Conservation (phyloP, 345 rosid genomes). For the Erysimum cheiranthoides region DNA sequence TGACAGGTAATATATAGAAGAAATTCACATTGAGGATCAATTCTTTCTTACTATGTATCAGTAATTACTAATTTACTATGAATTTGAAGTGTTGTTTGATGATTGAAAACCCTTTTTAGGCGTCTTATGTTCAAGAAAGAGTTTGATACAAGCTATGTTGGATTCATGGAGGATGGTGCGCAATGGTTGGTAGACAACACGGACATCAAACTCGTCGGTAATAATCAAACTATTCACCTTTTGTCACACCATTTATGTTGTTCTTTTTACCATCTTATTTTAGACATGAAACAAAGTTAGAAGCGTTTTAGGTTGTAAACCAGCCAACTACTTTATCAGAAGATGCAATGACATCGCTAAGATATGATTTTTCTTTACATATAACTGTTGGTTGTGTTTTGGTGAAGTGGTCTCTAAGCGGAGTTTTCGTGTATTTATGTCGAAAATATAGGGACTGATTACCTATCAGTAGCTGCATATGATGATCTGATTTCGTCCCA, state of each 20-base stretch:
- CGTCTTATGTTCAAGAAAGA: slow-evolving; percentile 75
- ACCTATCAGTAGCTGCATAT: slow-evolving; percentile 75
- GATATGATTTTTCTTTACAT: background rate
- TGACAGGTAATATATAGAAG: slow-evolving; percentile 59
- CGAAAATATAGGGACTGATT: slow-evolving; percentile 67
- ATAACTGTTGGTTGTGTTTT: background rate
- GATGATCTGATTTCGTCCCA: slow-evolving; percentile 55
- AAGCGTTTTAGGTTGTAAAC: background rate
- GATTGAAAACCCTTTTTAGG: slow-evolving; percentile 49
- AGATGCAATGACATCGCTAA: background rate
- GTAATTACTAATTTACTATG: slow-evolving; percentile 1
- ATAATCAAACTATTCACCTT: slow-evolving; percentile 8
- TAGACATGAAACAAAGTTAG: background rate
- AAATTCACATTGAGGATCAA: background rate
- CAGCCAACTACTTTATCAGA: no score
- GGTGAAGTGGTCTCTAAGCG: slow-evolving; percentile 12
- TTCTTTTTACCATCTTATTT: background rate
- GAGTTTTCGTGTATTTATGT: slow-evolving; percentile 10
- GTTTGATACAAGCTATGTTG: slow-evolving; percentile 83
- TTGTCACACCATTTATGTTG: background rate
- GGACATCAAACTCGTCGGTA: slow-evolving; percentile 86
- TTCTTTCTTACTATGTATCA: background rate
- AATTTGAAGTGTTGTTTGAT: no score
- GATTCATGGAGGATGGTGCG: slow-evolving; percentile 84
- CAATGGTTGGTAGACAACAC: slow-evolving; percentile 92